Evolutionary conservation across 441 rosid genomes (phyloP).

Genomic region (Macaranga tanarius): DNA sequence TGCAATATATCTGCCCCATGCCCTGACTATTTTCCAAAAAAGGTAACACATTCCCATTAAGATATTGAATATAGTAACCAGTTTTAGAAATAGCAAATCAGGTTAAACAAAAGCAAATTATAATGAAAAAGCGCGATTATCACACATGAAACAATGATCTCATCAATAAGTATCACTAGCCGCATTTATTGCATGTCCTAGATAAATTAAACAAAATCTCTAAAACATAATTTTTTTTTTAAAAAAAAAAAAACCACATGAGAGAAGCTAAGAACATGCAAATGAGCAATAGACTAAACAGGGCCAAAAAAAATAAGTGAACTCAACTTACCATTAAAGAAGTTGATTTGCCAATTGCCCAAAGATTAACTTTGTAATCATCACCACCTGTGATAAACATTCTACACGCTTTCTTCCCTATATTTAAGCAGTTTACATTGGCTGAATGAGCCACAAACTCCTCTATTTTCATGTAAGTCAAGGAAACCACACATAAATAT

Average conservation of each 20-base stretch:
- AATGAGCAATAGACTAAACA: background rate
- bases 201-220: background rate
- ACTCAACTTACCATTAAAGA: slow-evolving; percentile 62
- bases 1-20: background rate
- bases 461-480: slow-evolving; percentile 54
- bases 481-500: slow-evolving; percentile 28
- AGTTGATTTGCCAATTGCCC: slow-evolving; percentile 81
- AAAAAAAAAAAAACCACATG: background rate
- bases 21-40: slow-evolving; percentile 1
- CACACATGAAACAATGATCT: background rate
- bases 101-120: background rate
- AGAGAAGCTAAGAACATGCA: background rate
- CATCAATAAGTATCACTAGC: background rate
- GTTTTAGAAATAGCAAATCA: background rate
- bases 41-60: background rate
- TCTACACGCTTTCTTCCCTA: slow-evolving; percentile 78
- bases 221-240: background rate
- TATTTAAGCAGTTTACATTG: slow-evolving; percentile 70
- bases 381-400: slow-evolving; percentile 80
- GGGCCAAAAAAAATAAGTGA: background rate
- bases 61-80: background rate
- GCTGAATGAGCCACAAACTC: slow-evolving; percentile 86
- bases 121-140: background rate
- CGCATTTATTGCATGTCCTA: slow-evolving; percentile 1
- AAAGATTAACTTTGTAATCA: slow-evolving; percentile 82